Evolutionary conservation across 148 eudicot species (phyloP).

Genomic region (Polygonum aviculare): DNA sequence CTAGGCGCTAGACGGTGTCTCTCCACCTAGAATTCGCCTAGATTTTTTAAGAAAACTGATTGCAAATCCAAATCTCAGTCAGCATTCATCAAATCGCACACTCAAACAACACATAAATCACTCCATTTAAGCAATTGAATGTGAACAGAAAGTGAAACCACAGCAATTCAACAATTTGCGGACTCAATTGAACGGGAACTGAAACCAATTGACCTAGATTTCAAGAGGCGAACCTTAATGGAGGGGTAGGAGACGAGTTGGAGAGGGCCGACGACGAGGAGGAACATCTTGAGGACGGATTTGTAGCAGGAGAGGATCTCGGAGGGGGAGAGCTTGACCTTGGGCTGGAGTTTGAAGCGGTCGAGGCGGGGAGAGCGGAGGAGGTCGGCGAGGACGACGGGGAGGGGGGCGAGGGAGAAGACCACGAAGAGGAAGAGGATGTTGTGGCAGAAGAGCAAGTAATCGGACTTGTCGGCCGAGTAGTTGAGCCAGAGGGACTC

Average conservation of each 20-base stretch:
- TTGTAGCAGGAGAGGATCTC: conserved; percentile 48
- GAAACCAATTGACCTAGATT: background rate
- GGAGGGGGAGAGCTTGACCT: conserved; percentile 38
- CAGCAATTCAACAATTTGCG: too few relatives aligned
- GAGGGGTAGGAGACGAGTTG: conserved; percentile 76
- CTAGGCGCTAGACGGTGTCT: too few relatives aligned
- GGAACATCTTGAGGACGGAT: conserved; percentile 63
- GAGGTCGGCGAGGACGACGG: conserved; percentile 39
- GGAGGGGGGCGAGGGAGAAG: conserved; percentile 55
- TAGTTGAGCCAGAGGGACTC: conserved; percentile 75
- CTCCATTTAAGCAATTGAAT: background rate
- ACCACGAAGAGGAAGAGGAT: conserved; percentile 59
- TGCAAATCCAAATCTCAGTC: background rate
- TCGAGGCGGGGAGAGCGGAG: conserved; percentile 21
- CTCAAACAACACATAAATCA: background rate
- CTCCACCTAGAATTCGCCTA: too few relatives aligned
- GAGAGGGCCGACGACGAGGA: conserved; percentile 74
- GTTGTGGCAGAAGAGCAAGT: conserved; percentile 78
- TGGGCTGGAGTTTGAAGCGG: conserved; percentile 71
- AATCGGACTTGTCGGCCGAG: conserved; percentile 74
- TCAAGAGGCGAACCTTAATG: conserved; percentile 33
- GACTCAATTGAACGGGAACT: background rate
- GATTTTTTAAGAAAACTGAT: too few relatives aligned
- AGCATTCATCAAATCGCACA: background rate
- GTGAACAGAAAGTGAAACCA: background rate